Base-by-base conservation (phyloP, 768 basidiomycete genomes). In the Myochromella boudieri region DNA sequence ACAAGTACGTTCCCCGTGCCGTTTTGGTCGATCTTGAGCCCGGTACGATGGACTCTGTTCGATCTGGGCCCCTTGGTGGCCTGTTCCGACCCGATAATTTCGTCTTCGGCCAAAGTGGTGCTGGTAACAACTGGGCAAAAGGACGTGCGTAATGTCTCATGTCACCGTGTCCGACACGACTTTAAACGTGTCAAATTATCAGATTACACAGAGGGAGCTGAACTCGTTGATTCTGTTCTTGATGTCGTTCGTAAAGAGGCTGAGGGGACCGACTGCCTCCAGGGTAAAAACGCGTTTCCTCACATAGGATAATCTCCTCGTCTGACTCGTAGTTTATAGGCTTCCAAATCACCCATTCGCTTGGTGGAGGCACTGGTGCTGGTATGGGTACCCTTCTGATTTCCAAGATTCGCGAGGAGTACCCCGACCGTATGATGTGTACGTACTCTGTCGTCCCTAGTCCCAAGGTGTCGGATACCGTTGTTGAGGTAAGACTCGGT, bases 81-180 rank as follows among this genome's bases (percentile, higher is more conserved):
- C 84, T 98, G 55, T 97, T 97, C 90, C 86, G 92, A 60, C 95
- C 95, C 28, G 95, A 97, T 74, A 97, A 97, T 81, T 95, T 95
- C 63, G 93, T 97, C 61, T 97, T 95, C 56, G 95, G 94, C 46
- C 95, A 98, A 72, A 93, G 85, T 68, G 94, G 94, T 72, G 95
- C 94, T 59, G 95, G 95, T 64, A 97, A 99, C 84, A 98, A 98
- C 77, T 98, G 97, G 97, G 95, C 97, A 18, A 99, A 98, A 86
- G 95, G 95, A 78, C 89, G 88, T 93, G 64, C 81, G 91, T 88
- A 29, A 39, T 21, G 18, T 33, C 36, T 40, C 22, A 15, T 48
- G 47, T 26, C 34, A 43, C 29, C n/a, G n/a, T 31, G n/a, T 31
- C 29, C 29, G 8, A 31, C 29, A n/a, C 29, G 29, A 8, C n/a